These are phyloP conservation scores for Pseudonitzschia pungens DNA, from an alignment of 108 stramenopile species.

Conservation along the genomic window DNA sequence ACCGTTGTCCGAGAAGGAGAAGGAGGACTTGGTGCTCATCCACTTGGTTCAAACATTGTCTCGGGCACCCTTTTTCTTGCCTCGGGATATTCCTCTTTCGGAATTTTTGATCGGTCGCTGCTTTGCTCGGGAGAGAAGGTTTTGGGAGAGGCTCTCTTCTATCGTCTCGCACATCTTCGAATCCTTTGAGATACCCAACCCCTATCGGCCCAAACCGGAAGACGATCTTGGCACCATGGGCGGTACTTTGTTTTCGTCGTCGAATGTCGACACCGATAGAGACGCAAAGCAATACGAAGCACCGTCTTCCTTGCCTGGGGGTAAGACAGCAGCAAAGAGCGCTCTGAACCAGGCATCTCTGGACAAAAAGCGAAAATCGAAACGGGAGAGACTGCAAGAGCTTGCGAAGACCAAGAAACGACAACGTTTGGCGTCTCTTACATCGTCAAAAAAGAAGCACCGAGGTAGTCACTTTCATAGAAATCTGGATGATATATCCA, in stretches of 20 bases:
- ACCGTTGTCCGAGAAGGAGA: neutral
- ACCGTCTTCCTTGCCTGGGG: neutral
- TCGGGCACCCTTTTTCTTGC: slow-evolving; percentile 20
- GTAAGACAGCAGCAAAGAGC: neutral
- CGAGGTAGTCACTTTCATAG: slow-evolving; percentile 4
- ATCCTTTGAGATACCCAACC: slow-evolving; percentile 19
- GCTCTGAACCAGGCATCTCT: neutral
- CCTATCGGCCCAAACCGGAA: neutral
- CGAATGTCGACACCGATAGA: neutral
- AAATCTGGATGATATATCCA: slow-evolving; percentile 9
- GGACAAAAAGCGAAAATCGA: neutral
- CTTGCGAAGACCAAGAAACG: slow-evolving; percentile 3
- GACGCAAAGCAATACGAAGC: neutral
- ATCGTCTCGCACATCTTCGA: slow-evolving; percentile 13
- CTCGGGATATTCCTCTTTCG: neutral
- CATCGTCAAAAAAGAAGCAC: neutral
- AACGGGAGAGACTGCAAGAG: neutral
- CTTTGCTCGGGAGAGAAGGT: neutral
- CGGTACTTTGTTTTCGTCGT: neutral
- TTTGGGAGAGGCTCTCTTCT: neutral
- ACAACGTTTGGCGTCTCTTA: neutral
- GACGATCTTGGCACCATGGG: neutral
- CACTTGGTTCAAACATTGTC: slow-evolving; percentile 5
- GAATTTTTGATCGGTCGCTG: neutral
- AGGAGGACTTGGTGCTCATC: neutral